A percentile compares a stretch with the other conserved stretches of the same genome.
Conservation (phyloP, 164 flowering plant genomes). For the Berberis vulgaris region DNA sequence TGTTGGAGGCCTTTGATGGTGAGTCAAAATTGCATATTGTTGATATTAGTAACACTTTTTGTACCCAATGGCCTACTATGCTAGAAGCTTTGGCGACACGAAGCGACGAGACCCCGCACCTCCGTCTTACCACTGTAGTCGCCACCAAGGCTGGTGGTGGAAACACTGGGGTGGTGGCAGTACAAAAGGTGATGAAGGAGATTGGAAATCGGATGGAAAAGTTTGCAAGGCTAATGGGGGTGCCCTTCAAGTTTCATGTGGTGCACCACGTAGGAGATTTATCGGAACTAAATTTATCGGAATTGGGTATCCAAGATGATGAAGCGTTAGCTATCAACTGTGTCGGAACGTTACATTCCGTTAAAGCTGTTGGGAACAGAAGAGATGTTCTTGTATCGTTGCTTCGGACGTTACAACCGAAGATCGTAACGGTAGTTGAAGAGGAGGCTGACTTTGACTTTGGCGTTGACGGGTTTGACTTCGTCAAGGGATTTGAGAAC, state of each 20-base stretch:
- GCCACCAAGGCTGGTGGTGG: constrained; percentile 9
- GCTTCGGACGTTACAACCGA: constrained; percentile 50
- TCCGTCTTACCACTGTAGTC: constrained; percentile 67
- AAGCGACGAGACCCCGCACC: constrained; percentile 76
- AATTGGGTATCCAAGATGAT: constrained; percentile 50
- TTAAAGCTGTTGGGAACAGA: constrained; percentile 21
- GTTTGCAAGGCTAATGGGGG: constrained; percentile 95
- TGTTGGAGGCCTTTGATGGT: constrained; percentile 83
- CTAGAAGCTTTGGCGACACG: constrained; percentile 90
- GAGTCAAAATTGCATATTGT: constrained; percentile 69
- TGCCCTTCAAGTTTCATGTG: constrained; percentile 70
- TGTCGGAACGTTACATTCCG: constrained; percentile 52
- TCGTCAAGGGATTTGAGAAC: constrained; percentile 57
- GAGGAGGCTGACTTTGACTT: constrained; percentile 79
- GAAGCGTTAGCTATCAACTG: constrained; percentile 81
- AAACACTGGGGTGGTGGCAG: constrained; percentile 23
- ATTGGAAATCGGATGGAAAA: constrained; percentile 79
- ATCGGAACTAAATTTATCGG: constrained; percentile 42
- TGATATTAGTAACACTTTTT: constrained; percentile 74
- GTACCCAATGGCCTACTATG: constrained; percentile 99
- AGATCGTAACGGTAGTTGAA: constrained; percentile 75
- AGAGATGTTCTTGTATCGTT: constrained; percentile 42
- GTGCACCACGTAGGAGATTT: constrained; percentile 59
- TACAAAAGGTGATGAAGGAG: constrained; percentile 70
- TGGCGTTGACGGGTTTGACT: constrained; percentile 50